Percentiles rank a stretch among this genome's conserved stretches.
Evolutionary conservation across 2,329 filamentous ascomycete genomes (phyloP).

Genomic region (Phialophora tarda): DNA sequence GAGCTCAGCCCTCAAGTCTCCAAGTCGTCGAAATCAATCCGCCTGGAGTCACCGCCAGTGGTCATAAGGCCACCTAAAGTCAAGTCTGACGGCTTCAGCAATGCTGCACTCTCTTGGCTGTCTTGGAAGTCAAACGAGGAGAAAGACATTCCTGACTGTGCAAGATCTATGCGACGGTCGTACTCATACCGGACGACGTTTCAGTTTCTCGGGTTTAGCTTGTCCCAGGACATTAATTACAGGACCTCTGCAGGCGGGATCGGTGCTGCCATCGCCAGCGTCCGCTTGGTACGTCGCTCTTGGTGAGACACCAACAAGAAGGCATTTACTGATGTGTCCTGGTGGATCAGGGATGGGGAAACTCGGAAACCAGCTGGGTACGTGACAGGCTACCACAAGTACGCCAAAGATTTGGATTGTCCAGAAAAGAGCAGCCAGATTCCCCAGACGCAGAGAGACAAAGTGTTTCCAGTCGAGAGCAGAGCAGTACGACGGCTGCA

Average conservation of each 20-base stretch:
- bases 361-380: conserved; percentile 20
- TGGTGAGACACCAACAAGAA: not conserved
- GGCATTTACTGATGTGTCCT: conserved; percentile 5
- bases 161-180: conserved; percentile 18
- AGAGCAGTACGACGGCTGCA: conserved; percentile 16
- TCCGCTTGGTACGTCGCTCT: conserved; percentile 18
- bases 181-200: conserved; percentile 22
- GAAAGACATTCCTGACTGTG: conserved; percentile 24
- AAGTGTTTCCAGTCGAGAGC: conserved; percentile 10
- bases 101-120: conserved; percentile 19
- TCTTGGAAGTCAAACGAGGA: conserved; percentile 24
- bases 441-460: conserved; percentile 12
- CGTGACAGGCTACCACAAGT: conserved; percentile 15
- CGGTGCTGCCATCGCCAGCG: conserved; percentile 12
- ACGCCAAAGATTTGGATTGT: conserved; percentile 12
- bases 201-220: conserved; percentile 20
- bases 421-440: conserved; percentile 1
- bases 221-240: conserved; percentile 14
- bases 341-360: conserved; percentile 20
- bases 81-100: conserved; percentile 22
- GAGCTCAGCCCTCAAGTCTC: conserved; percentile 14
- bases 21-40: conserved; percentile 20
- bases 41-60: conserved; percentile 25
- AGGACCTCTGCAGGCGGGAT: conserved; percentile 19
- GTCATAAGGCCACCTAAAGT: conserved; percentile 25